phyloP scores from a whole-genome alignment of 1,284 basidiomycete genomes.

The Crucibulum cyathiforme region DNA sequence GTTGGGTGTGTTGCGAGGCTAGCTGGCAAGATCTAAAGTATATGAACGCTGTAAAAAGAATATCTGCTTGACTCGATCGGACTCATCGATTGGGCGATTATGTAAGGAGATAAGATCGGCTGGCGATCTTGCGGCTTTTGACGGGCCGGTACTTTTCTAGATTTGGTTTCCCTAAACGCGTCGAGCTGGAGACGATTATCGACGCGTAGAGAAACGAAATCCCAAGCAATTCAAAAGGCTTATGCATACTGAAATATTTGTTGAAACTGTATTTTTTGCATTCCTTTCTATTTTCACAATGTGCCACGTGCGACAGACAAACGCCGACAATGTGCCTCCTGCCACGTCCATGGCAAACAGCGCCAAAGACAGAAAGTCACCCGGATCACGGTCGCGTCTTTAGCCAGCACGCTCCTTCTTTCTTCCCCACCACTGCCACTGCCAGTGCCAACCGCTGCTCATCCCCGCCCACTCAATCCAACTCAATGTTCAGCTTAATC shows the following conservation, averaged over 20 bases:
- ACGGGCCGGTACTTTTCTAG: no score
- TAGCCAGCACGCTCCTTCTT: not conserved
- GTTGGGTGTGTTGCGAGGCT: not conserved
- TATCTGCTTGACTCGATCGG: not conserved
- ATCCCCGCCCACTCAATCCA: not conserved
- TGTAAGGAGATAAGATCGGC: no score
- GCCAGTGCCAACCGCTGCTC: not conserved
- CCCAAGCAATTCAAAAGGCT: no score
- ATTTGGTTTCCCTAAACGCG: no score
- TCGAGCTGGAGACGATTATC: no score
- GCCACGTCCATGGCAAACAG: not conserved
- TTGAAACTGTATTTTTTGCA: not conserved
- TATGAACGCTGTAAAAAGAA: not conserved
- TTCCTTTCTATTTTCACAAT: not conserved
- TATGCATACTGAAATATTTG: not conserved
- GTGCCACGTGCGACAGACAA: not conserved
- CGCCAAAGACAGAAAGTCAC: not conserved
- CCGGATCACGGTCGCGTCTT: not conserved
- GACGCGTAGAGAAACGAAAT: no score
- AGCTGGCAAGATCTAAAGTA: not conserved
- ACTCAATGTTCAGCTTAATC: conserved; percentile 70
- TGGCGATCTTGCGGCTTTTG: no score
- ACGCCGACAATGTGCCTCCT: not conserved
- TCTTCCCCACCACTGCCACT: not conserved
- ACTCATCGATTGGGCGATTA: not conserved